These are phyloP conservation scores for Camellia japonica DNA, from an alignment of 148 eudicot species.

Conservation along the genomic window DNA sequence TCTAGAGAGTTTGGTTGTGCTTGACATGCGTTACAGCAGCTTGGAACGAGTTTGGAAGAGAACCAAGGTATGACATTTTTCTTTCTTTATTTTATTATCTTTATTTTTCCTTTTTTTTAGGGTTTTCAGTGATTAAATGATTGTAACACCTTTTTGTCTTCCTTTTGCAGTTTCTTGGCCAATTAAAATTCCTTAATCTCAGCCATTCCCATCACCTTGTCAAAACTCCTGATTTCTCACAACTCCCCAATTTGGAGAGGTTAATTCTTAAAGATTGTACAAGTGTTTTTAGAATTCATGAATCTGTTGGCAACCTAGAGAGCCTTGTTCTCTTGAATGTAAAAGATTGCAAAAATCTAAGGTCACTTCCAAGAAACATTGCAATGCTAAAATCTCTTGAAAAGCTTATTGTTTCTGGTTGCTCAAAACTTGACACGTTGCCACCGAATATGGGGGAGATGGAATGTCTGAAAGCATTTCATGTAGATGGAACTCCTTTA, in stretches of 20 bases:
- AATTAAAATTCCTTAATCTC: conserved; percentile 9
- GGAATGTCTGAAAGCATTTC: neutral
- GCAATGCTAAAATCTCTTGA: neutral
- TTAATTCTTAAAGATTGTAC: no score
- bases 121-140: no score
- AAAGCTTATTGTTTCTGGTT: neutral
- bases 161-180: neutral
- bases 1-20: conserved; percentile 6
- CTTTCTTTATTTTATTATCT: neutral
- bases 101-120: no score
- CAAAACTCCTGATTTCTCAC: conserved; percentile 5
- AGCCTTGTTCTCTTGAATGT: neutral
- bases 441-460: neutral
- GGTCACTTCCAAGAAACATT: neutral
- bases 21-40: conserved; percentile 8
- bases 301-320: neutral
- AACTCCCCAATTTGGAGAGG: neutral
- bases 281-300: neutral
- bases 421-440: neutral
- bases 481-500: neutral
- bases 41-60: neutral
- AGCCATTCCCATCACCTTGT: neutral
- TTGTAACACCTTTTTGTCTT: neutral
- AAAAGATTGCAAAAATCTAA: neutral
- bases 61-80: neutral